These are phyloP conservation scores for Fusarium circinatum DNA, from an alignment of 2,329 filamentous ascomycete genomes.

Conservation along the genomic window DNA sequence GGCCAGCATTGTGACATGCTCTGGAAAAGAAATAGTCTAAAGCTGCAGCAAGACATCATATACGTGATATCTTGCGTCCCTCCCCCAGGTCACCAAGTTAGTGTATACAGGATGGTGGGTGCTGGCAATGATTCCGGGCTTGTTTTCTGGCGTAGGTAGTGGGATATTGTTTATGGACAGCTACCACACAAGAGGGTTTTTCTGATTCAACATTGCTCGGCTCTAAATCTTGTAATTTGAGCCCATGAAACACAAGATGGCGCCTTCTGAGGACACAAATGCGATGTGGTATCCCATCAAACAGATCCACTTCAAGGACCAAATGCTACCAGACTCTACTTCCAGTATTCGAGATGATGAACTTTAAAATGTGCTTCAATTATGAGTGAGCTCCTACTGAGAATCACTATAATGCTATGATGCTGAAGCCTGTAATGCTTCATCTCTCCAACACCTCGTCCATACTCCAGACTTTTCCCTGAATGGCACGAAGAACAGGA, in stretches of 20 bases:
- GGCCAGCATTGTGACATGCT: slow-evolving; percentile 1
- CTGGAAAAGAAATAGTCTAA: background rate
- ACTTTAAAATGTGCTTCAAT: slow-evolving; percentile 1
- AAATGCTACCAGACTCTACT: background rate
- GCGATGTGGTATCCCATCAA: background rate
- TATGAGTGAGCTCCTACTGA: background rate
- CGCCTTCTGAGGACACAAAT: background rate
- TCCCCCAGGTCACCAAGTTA: background rate
- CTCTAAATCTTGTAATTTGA: background rate
- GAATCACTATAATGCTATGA: slow-evolving; percentile 9
- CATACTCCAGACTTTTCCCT: slow-evolving; percentile 2
- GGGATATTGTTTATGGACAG: background rate
- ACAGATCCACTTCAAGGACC: background rate
- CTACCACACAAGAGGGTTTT: background rate
- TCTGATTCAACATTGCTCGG: background rate
- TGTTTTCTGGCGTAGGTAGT: background rate
- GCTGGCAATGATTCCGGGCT: background rate
- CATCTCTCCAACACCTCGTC: background rate
- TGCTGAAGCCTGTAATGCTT: background rate
- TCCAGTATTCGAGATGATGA: background rate
- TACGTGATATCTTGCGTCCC: background rate
- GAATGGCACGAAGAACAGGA: background rate
- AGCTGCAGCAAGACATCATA: slow-evolving; percentile 6
- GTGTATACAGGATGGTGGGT: background rate
- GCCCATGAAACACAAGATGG: background rate